phyloP scores from a whole-genome alignment of 768 basidiomycete genomes.

The Arthromyces matolae region DNA sequence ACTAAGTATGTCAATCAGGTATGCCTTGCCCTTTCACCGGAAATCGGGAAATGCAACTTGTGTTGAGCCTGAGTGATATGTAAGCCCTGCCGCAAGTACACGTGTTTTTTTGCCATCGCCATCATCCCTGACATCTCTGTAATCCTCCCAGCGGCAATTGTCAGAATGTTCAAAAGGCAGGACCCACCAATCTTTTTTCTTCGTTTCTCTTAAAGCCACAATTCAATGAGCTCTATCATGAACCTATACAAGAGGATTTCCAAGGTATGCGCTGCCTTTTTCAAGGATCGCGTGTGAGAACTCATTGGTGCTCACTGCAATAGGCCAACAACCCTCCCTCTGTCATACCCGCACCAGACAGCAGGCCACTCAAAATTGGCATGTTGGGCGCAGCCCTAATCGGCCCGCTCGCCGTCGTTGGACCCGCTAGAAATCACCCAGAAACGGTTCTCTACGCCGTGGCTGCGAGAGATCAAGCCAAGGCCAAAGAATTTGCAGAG shows the following conservation, averaged over 20 bases:
- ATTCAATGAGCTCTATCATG: slow-evolving; percentile 6
- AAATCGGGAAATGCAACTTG: too few relatives aligned
- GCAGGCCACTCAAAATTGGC: slow-evolving; percentile 25
- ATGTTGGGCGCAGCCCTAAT: slow-evolving; percentile 28
- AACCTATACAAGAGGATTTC: slow-evolving; percentile 13
- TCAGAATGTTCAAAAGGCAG: too few relatives aligned
- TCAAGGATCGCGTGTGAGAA: too few relatives aligned
- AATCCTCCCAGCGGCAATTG: too few relatives aligned
- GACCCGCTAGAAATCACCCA: slow-evolving; percentile 48
- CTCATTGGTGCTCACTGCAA: not conserved
- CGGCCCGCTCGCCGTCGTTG: slow-evolving; percentile 30
- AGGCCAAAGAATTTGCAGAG: slow-evolving; percentile 49
- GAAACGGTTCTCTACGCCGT: slow-evolving; percentile 56
- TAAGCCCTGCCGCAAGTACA: too few relatives aligned
- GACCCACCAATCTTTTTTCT: too few relatives aligned
- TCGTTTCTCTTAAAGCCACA: too few relatives aligned
- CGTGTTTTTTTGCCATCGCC: too few relatives aligned
- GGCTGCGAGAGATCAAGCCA: slow-evolving; percentile 49
- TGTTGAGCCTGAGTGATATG: too few relatives aligned
- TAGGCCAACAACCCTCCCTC: slow-evolving; percentile 18
- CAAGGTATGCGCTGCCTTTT: not conserved
- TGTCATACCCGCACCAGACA: slow-evolving; percentile 8
- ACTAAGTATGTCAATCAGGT: too few relatives aligned
- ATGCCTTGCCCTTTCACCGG: too few relatives aligned
- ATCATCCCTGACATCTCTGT: too few relatives aligned